Conservation (phyloP, 2,329 filamentous ascomycete species). For the Calycina herbarum region DNA sequence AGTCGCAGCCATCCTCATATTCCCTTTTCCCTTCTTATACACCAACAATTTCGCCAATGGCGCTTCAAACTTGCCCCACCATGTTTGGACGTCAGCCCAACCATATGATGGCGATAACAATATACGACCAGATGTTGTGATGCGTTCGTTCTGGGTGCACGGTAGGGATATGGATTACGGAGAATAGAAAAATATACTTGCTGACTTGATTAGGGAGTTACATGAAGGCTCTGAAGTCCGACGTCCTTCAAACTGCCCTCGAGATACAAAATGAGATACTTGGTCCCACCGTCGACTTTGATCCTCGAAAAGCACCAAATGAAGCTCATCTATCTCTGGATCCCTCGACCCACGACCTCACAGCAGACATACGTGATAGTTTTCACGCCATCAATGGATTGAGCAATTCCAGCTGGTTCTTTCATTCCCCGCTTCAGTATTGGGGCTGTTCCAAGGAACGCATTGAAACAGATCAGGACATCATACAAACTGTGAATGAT, state of each 20-base stretch:
- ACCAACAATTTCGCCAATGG: constrained; percentile 70
- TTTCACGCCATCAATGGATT: constrained; percentile 61
- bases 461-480: constrained; percentile 60
- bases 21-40: constrained; percentile 74
- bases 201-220: constrained; percentile 51
- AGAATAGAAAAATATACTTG: background rate
- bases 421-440: constrained; percentile 80
- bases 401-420: constrained; percentile 69
- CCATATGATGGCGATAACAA: constrained; percentile 55
- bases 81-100: constrained; percentile 78
- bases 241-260: constrained; percentile 66
- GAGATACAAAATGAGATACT: constrained; percentile 70
- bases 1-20: constrained; percentile 68
- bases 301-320: constrained; percentile 44
- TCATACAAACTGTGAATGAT: constrained; percentile 69
- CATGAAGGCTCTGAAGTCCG: constrained; percentile 69
- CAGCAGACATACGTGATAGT: constrained; percentile 47
- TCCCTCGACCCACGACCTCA: constrained; percentile 30
- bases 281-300: constrained; percentile 58
- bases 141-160: constrained; percentile 81
- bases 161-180: constrained; percentile 42
- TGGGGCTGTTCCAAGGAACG: constrained; percentile 67
- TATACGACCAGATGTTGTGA: constrained; percentile 67
- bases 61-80: constrained; percentile 70
- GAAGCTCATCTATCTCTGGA: constrained; percentile 12